A percentile compares a stretch with the other conserved stretches of the same genome.
Evolutionary conservation across 768 basidiomycete genomes (phyloP).

Genomic region (Serendipita indica): DNA sequence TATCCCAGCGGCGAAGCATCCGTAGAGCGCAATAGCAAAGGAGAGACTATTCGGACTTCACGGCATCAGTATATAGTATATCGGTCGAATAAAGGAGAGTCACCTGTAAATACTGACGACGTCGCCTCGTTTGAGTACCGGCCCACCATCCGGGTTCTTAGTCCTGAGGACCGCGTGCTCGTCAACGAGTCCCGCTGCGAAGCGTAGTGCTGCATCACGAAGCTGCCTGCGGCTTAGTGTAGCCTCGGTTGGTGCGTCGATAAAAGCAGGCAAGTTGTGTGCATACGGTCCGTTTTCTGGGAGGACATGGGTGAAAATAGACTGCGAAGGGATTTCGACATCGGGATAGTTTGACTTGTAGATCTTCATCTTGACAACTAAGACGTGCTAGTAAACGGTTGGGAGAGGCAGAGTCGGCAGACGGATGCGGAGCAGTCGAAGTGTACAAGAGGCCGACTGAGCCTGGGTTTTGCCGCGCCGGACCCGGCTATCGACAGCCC

Average conservation of each 20-base stretch:
- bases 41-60: constrained; percentile 49
- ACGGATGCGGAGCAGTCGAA: no score
- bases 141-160: no score
- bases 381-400: no score
- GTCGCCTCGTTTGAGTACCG: constrained; percentile 33
- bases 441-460: no score
- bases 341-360: constrained; percentile 33
- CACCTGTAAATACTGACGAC: constrained; percentile 40
- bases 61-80: not conserved
- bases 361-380: no score
- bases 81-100: not conserved
- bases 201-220: constrained; percentile 36
- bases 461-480: no score
- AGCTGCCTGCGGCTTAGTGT: constrained; percentile 42
- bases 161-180: constrained; percentile 16
- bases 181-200: constrained; percentile 43
- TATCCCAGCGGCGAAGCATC: constrained; percentile 47
- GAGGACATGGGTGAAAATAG: constrained; percentile 38
- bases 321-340: constrained; percentile 27
- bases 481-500: no score
- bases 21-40: constrained; percentile 35
- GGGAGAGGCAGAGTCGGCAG: no score
- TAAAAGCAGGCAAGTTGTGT: constrained; percentile 36
- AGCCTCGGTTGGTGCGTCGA: constrained; percentile 47
- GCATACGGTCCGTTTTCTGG: constrained; percentile 24